These are phyloP conservation scores for Petrea volubilis DNA, from an alignment of 257 asterid genomes.

Conservation along the genomic window DNA sequence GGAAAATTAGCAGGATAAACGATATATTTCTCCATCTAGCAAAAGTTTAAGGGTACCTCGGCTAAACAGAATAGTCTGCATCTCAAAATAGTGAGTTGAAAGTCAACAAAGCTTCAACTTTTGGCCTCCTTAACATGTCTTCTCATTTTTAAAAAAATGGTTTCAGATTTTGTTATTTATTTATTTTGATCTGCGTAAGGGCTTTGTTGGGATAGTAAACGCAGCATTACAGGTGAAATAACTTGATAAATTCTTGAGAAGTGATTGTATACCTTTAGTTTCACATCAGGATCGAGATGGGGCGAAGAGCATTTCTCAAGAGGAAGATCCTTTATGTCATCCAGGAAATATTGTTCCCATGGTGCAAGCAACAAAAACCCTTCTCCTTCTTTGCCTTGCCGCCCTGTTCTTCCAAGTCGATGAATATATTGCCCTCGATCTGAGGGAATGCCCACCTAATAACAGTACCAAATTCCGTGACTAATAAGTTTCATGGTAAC, in stretches of 20 bases:
- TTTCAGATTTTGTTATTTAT: neutral
- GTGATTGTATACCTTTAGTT: slow-evolving; percentile 51
- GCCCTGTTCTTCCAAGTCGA: slow-evolving; percentile 93
- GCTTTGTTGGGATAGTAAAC: neutral
- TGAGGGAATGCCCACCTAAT: slow-evolving; percentile 76
- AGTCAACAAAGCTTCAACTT: neutral
- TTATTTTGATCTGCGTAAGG: neutral
- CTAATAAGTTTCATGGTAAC: neutral
- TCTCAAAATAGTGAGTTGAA: neutral
- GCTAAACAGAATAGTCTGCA: neutral
- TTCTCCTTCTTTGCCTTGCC: slow-evolving; percentile 87
- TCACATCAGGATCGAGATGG: slow-evolving; percentile 42
- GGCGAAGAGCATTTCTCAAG: slow-evolving; percentile 54
- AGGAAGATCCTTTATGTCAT: slow-evolving; percentile 77
- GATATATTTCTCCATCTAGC: neutral
- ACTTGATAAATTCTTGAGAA: slow-evolving; percentile 6
- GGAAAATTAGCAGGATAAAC: neutral
- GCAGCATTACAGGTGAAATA: neutral
- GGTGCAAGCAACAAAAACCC: slow-evolving; percentile 83
- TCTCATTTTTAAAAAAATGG: too few species aligned
- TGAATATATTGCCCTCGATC: slow-evolving; percentile 90
- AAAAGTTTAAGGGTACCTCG: neutral
- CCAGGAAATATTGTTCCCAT: slow-evolving; percentile 87
- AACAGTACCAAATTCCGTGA: neutral
- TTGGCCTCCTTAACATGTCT: too few species aligned